Evolutionary conservation across 179 eudicot species (phyloP), one percentile per base, ranked within the genome.

Genomic region (Beta corolliflora): DNA sequence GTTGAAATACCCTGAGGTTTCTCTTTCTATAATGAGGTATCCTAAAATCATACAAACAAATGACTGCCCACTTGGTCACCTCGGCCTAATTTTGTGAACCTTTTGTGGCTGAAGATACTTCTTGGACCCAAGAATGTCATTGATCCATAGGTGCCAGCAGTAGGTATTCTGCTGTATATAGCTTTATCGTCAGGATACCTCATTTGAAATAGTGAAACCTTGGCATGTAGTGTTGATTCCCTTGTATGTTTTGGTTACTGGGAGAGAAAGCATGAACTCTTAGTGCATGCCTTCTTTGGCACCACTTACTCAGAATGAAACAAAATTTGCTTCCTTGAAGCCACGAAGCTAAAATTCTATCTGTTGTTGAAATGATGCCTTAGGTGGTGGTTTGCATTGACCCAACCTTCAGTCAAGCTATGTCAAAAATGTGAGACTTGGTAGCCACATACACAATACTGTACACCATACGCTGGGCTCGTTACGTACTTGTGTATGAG

Each of bases 381-480:
- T 81, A 94, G 98, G 98, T 94, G 71, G 92, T 94, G 79, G 98
- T 94, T 79, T 91, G 97, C 88, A 84, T 94, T 46, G 98, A 94
- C 79, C 93, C 97, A 21, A 80, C 85, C 70, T 93, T 81, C 84
- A 77, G 86, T 79, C 91, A 86, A 77, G 87, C 78, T 65, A 79
- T 77, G 45, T 86, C 94, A 19, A 91, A 86, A 76, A 67, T 90
- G 50, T 90, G 87, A 90, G 81, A 61, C 19, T 23, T 9, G 23
- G 77, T 41, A 54, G 53, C 71, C 44, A 5, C 9, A 18, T 63
- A 8, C 76, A 31, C 9, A 0, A 48, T 48, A 48, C 41, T 25
- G 29, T 25, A 25, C 29, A 25, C 16, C 15, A n/a, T 60, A 54
- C 9, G 3, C 19, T 10, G 0, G 31, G 61, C 21, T n/a, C 10